Percentiles rank a stretch among this genome's conserved stretches.
Conservation (phyloP, 139 green algal species). For the Coelastrella sp. region DNA sequence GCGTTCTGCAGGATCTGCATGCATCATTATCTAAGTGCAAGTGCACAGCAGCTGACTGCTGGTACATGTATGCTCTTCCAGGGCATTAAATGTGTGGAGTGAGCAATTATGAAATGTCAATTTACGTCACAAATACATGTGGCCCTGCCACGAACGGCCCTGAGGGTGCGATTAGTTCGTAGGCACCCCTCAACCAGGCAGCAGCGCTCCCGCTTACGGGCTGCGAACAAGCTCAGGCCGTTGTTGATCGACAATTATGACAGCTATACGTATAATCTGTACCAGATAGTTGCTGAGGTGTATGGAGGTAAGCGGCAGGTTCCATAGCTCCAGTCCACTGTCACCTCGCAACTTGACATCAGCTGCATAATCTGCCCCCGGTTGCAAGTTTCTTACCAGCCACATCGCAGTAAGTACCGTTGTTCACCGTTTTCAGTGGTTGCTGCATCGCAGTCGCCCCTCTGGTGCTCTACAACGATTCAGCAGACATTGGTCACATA, state of each 20-base stretch:
- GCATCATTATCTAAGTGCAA: too few species aligned
- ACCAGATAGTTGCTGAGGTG: conserved; percentile 91
- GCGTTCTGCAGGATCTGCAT: too few species aligned
- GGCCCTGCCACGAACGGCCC: neutral
- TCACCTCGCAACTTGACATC: neutral
- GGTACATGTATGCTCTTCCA: too few species aligned
- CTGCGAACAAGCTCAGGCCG: neutral
- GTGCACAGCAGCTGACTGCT: too few species aligned
- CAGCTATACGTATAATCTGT: conserved; percentile 98
- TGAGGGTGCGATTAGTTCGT: neutral
- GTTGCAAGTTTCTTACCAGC: conserved; percentile 3
- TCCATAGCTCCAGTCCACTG: neutral
- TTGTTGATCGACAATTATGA: conserved; percentile 99
- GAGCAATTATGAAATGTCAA: too few species aligned
- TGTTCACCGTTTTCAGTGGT: neutral
- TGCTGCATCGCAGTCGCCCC: conserved; percentile 65
- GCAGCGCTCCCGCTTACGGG: neutral
- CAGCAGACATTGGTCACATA: conserved; percentile 67
- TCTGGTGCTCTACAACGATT: conserved; percentile 89
- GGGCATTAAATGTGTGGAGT: too few species aligned
- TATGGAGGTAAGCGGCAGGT: conserved; percentile 77
- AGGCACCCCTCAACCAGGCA: neutral
- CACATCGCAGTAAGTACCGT: neutral
- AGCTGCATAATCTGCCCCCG: neutral
- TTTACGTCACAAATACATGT: too few species aligned